Base-by-base conservation (phyloP, 2,329 filamentous ascomycete genomes). In the Didymella lethalis region DNA sequence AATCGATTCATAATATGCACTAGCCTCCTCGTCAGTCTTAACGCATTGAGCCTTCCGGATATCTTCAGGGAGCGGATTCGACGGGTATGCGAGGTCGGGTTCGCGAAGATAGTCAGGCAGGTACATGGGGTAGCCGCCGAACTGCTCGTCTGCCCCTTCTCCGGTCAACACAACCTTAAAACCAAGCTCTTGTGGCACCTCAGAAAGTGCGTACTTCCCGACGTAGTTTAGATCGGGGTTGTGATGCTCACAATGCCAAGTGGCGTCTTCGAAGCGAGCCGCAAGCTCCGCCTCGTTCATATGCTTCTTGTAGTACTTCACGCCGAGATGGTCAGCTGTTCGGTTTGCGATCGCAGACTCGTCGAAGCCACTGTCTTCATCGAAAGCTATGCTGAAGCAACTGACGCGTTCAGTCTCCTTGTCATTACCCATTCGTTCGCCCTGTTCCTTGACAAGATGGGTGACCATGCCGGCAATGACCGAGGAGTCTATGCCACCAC, bases 401-500 rank as follows among this genome's bases (percentile, higher is more conserved):
- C 70, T 78, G 23, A 82, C 69, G 18, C 74, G 71, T 2, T 68
- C 73, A 1, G 48, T 49, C 20, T 53, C 54, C 6, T 75, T 73
- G 29, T 79, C 74, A 45, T 76, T 82, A 14, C 84, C 82, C 28
- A 84, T 72, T 25, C 75, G 73, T 28, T 78, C 71, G 8, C 79
- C 76, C 57, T 83, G 69, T 48, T 83, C 75, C 40, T 78, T 75
- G n/a, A 81, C 77, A 1, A 87, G 76, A 54, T 86, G 77, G 0
- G 79, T 80, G 3, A 82, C 81, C 62, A 87, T 85, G 3, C 85
- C 85, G 4, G 85, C 85, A 25, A 87, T 73, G 1, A 80, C 77
- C 0, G 84, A 86, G 0, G 83, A 86, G 66, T 87, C 85, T 52
- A 87, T 81, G 0, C 85, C 85, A 5, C 85, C 85, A 34, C 79